These are phyloP conservation scores for Aspergillus eucalypticola DNA, from an alignment of 2,329 filamentous ascomycete species.

Conservation along the genomic window DNA sequence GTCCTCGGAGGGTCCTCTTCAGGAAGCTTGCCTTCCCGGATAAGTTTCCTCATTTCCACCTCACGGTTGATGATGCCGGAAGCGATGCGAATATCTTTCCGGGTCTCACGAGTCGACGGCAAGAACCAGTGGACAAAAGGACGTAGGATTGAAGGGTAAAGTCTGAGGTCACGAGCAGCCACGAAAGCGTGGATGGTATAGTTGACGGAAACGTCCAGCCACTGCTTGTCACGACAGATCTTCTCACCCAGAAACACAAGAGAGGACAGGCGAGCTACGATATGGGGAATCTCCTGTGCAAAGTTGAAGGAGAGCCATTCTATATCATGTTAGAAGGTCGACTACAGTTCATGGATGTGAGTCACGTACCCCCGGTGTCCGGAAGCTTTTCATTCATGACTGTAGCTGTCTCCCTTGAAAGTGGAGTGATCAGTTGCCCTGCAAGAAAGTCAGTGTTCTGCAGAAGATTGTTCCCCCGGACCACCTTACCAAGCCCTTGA, in stretches of 20 bases:
- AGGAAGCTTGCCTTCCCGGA: slow-evolving; percentile 22
- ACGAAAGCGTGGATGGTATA: slow-evolving; percentile 24
- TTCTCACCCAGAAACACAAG: slow-evolving; percentile 55
- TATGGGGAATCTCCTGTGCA: slow-evolving; percentile 54
- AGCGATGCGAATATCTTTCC: slow-evolving; percentile 41
- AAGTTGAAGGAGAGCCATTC: slow-evolving; percentile 60
- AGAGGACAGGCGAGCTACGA: slow-evolving; percentile 57
- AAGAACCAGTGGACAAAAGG: slow-evolving; percentile 50
- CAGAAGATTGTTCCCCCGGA: neutral
- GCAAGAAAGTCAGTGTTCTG: neutral
- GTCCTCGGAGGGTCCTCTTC: slow-evolving; percentile 17
- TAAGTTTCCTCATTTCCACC: slow-evolving; percentile 25
- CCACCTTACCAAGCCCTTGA: slow-evolving; percentile 30
- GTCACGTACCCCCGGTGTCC: slow-evolving; percentile 26
- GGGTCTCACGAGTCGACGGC: slow-evolving; percentile 43
- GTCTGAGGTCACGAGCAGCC: slow-evolving; percentile 42
- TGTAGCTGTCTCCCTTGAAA: slow-evolving; percentile 29
- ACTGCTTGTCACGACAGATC: slow-evolving; percentile 55
- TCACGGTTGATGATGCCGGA: slow-evolving; percentile 36
- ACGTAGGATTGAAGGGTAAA: slow-evolving; percentile 44
- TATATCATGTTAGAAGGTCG: slow-evolving; percentile 15
- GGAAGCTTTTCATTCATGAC: slow-evolving; percentile 27
- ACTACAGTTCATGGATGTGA: neutral
- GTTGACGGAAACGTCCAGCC: slow-evolving; percentile 47
- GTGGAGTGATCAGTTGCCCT: slow-evolving; percentile 29